Percentiles rank a stretch among this genome's conserved stretches.
Evolutionary conservation across 2,329 filamentous ascomycete species (phyloP).

Genomic region (Beauveria caledonica): DNA sequence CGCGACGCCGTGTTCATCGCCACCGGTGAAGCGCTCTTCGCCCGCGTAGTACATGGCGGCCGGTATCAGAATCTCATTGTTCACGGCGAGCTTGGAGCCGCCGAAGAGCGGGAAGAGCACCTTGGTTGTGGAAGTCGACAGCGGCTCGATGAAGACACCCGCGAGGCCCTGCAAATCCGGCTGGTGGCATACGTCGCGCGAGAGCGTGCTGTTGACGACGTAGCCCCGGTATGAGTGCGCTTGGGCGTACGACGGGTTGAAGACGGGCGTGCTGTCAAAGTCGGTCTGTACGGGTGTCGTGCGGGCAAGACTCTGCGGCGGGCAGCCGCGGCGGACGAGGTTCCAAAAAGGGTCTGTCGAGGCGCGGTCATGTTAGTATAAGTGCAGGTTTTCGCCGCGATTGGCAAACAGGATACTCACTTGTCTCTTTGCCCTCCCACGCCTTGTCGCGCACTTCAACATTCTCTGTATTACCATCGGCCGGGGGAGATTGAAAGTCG

Average conservation of each 20-base stretch:
- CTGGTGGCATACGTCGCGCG: slow-evolving; percentile 57
- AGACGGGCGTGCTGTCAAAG: slow-evolving; percentile 36
- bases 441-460: slow-evolving; percentile 30
- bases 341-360: slow-evolving; percentile 46
- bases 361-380: background rate
- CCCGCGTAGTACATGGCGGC: slow-evolving; percentile 62
- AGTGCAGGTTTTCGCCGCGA: background rate
- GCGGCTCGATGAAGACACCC: slow-evolving; percentile 55
- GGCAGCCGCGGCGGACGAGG: slow-evolving; percentile 51
- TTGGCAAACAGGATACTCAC: slow-evolving; percentile 25
- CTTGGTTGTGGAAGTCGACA: slow-evolving; percentile 47
- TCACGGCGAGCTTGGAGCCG: slow-evolving; percentile 59
- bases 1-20: slow-evolving; percentile 40
- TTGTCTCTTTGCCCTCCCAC: slow-evolving; percentile 47
- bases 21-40: slow-evolving; percentile 54
- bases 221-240: slow-evolving; percentile 48
- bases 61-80: slow-evolving; percentile 63
- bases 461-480: slow-evolving; percentile 27
- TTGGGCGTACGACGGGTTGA: slow-evolving; percentile 36
- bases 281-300: slow-evolving; percentile 33
- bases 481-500: slow-evolving; percentile 35
- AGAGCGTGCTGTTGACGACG: slow-evolving; percentile 53
- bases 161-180: slow-evolving; percentile 55
- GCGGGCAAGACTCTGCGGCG: slow-evolving; percentile 54
- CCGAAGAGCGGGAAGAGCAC: slow-evolving; percentile 58